Percentiles rank a stretch among this genome's conserved stretches.
Evolutionary conservation across 805 yeast genomes (phyloP).

Genomic region (Starmerella bombicola): DNA sequence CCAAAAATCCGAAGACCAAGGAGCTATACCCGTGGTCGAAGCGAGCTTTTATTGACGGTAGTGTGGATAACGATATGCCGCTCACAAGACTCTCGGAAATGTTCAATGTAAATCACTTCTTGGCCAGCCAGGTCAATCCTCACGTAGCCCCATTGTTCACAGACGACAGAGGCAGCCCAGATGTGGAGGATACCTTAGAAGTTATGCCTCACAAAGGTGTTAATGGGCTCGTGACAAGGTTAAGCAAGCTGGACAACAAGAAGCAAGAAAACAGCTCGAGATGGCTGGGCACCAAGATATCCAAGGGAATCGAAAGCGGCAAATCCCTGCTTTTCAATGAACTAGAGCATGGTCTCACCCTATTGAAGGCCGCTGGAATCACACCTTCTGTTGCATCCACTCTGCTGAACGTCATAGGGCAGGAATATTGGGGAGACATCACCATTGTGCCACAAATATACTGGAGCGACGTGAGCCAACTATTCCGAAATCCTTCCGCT

Average conservation of each 20-base stretch:
- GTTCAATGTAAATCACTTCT: conserved; percentile 95
- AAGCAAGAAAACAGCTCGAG: conserved; percentile 22
- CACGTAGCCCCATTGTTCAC: conserved; percentile 78
- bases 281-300: not conserved
- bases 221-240: not conserved
- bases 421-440: conserved; percentile 84
- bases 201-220: not conserved
- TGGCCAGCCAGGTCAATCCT: conserved; percentile 95
- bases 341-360: conserved; percentile 60
- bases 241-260: not conserved
- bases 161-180: conserved; percentile 1
- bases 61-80: conserved; percentile 90
- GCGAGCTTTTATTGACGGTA: conserved; percentile 81
- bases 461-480: conserved; percentile 42
- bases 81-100: conserved; percentile 80
- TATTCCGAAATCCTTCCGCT: conserved; percentile 72
- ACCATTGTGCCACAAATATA: conserved; percentile 75
- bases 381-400: conserved; percentile 62
- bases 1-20: conserved; percentile 64
- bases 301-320: conserved; percentile 1
- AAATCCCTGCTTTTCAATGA: conserved; percentile 46
- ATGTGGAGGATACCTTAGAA: not conserved
- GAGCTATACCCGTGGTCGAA: conserved; percentile 72
- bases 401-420: conserved; percentile 62
- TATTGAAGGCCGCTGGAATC: conserved; percentile 64